Evolutionary conservation across 441 rosid genomes (phyloP).

Genomic region (Pelargonium citronellum): DNA sequence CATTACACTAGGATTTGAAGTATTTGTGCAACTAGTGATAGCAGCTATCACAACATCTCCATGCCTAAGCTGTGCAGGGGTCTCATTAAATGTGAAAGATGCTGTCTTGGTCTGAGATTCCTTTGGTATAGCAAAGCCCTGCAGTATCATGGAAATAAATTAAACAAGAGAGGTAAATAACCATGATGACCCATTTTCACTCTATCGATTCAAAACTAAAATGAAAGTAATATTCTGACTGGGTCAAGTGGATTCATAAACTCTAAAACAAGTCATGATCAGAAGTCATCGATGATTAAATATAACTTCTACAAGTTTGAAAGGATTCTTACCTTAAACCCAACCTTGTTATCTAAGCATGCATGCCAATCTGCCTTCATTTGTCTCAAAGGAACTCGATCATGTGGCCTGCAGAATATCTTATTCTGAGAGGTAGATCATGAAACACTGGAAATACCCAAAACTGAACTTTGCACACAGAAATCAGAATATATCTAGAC

Average conservation of each 20-base stretch:
- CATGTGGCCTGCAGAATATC: slow-evolving; percentile 67
- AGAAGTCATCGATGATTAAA: background rate
- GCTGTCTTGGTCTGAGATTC: slow-evolving; percentile 71
- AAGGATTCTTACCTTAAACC: slow-evolving; percentile 65
- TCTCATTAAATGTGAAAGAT: slow-evolving; percentile 62
- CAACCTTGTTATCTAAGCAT: slow-evolving; percentile 80
- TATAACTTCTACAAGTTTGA: background rate
- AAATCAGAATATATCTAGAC: slow-evolving; percentile 15
- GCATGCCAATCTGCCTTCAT: slow-evolving; percentile 96
- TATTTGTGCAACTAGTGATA: slow-evolving; percentile 94
- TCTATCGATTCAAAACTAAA: background rate
- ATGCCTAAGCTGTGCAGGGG: slow-evolving; percentile 67
- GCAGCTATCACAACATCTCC: slow-evolving; percentile 96
- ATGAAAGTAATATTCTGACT: background rate
- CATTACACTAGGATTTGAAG: slow-evolving; percentile 96
- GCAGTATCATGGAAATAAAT: slow-evolving; percentile 18
- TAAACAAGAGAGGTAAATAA: background rate
- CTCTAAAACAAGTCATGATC: background rate
- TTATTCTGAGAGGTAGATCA: slow-evolving; percentile 9
- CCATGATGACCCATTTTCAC: background rate
- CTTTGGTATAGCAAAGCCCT: slow-evolving; percentile 86
- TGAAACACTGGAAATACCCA: background rate
- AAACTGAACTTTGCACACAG: slow-evolving; percentile 2
- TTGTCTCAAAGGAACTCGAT: slow-evolving; percentile 71
- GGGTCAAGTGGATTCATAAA: background rate